Percentiles rank a stretch among this genome's conserved stretches.
Conservation (phyloP, 2,329 filamentous ascomycete genomes). For the Botrytis tulipae region DNA sequence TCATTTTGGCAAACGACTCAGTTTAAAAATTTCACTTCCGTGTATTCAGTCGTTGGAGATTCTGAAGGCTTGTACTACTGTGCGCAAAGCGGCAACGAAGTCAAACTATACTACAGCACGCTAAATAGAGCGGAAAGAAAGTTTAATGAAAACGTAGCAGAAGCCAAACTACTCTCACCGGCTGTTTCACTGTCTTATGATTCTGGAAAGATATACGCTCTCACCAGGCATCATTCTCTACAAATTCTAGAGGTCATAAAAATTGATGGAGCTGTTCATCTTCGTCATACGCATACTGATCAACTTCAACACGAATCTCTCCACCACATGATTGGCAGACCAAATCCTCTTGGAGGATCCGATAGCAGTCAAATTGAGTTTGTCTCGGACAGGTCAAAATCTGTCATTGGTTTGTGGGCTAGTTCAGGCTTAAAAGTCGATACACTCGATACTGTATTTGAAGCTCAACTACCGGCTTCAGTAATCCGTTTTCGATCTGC, state of each 20-base stretch:
- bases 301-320: slow-evolving; percentile 37
- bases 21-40: slow-evolving; percentile 37
- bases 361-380: slow-evolving; percentile 29
- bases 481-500: slow-evolving; percentile 56
- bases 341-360: neutral
- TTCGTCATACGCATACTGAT: slow-evolving; percentile 37
- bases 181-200: slow-evolving; percentile 51
- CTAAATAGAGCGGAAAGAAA: slow-evolving; percentile 45
- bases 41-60: slow-evolving; percentile 57
- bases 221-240: slow-evolving; percentile 56
- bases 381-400: slow-evolving; percentile 37
- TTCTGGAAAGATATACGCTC: slow-evolving; percentile 47
- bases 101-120: slow-evolving; percentile 1
- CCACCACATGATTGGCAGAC: slow-evolving; percentile 28
- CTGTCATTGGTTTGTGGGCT: slow-evolving; percentile 36
- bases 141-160: slow-evolving; percentile 48
- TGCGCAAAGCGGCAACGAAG: slow-evolving; percentile 42
- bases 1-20: slow-evolving; percentile 53
- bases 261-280: slow-evolving; percentile 28
- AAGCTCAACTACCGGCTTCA: slow-evolving; percentile 54
- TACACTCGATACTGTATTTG: slow-evolving; percentile 47
- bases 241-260: slow-evolving; percentile 49
- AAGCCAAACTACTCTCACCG: slow-evolving; percentile 52
- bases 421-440: slow-evolving; percentile 34
- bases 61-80: slow-evolving; percentile 57